Percentiles rank a stretch among this genome's conserved stretches.
Evolutionary conservation across 1,284 basidiomycete species (phyloP).

Genomic region (Schizophyllum commune): DNA sequence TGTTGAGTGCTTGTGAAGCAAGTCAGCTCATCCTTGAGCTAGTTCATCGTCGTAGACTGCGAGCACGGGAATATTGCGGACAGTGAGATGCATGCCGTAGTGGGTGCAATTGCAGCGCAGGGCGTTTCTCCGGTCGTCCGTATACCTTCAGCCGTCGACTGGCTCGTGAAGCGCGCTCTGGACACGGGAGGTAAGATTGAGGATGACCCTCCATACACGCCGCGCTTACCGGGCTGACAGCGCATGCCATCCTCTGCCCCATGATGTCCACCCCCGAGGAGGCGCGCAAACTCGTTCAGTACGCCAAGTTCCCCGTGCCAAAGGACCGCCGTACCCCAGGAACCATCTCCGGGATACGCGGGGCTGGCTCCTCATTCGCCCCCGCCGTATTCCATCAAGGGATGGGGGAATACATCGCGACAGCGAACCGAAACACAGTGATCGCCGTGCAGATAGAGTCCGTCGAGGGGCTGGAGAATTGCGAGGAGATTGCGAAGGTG

Average conservation of each 20-base stretch:
- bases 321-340: not conserved
- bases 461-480: constrained; percentile 48
- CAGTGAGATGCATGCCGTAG: constrained; percentile 20
- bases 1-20: too few species aligned
- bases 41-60: constrained; percentile 23
- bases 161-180: constrained; percentile 16
- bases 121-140: constrained; percentile 13
- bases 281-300: constrained; percentile 13
- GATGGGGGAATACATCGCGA: constrained; percentile 39
- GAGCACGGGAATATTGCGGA: constrained; percentile 23
- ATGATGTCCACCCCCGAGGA: constrained; percentile 16
- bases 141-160: constrained; percentile 15
- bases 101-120: constrained; percentile 20
- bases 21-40: too few species aligned
- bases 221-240: too few species aligned
- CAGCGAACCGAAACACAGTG: constrained; percentile 49
- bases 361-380: constrained; percentile 22
- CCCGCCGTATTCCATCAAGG: constrained; percentile 12
- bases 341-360: constrained; percentile 16
- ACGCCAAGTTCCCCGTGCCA: constrained; percentile 15
- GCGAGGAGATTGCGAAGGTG: constrained; percentile 54
- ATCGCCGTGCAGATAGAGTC: constrained; percentile 67
- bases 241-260: constrained; percentile 15
- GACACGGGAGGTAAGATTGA: constrained; percentile 17
- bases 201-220: too few species aligned